Base-by-base conservation (phyloP, 441 rosid species). In the Adansonia grandidieri region DNA sequence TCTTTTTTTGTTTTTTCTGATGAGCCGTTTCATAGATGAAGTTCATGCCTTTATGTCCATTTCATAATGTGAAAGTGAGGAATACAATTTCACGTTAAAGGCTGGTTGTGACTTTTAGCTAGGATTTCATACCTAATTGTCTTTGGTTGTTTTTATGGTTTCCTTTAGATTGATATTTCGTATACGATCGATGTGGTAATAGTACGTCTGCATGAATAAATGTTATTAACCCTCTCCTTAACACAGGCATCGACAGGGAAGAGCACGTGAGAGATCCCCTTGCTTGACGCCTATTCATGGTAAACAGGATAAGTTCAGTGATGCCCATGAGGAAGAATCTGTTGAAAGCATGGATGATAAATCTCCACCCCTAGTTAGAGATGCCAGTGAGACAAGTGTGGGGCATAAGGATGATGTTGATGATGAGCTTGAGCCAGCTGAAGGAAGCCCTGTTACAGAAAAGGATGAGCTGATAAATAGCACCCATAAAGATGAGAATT, bases 321-420 rank as follows among this genome's bases (percentile, higher is more conserved):
- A 83, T 81, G 78, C 88, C 77, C 81, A 79, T 76, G 87, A 84
- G 71, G 92, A 89, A 80, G 90, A 82, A 65, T 87, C 95, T 51
- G 79, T 84, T 83, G 92, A 89, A 85, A 92, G 89, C 84, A 81
- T 82, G 80, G 91, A 82, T 77, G 86, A 81, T 80, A 90, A 86
- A 45, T 89, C 93, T 84, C 89, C 92, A 53, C 48, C 42, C 53
- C 71, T 77, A 51, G 84, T 62, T 69, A 80, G 83, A 86, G 87
- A 87, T 86, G 86, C 82, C 11, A 85, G 82, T 81, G 92, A 84
- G 72, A 80, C 80, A 74, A 90, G 93, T 82, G 73, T 81, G 77
- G 97, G 89, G 77, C 82, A 57, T 48, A 89, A 87, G 83, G 91
- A 87, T 87, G 85, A 79, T 66, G 77, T 73, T 70, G 84, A 78